Percentiles rank a stretch among this genome's conserved stretches.
phyloP scores from a whole-genome alignment of 495 filamentous ascomycete genomes.

The Trichoderma orchidacearum region DNA sequence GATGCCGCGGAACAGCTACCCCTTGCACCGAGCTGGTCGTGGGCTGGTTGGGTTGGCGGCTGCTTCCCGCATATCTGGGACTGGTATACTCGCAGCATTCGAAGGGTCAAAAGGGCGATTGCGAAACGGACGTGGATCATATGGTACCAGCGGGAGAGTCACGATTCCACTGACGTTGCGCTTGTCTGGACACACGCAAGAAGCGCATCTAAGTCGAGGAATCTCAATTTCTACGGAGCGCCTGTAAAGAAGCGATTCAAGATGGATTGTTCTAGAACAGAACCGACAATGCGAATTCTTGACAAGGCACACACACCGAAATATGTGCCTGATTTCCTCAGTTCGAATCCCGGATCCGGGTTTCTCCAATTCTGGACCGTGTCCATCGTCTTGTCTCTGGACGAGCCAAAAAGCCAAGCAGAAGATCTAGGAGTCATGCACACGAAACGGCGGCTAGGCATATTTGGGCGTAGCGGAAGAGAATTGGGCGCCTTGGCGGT shows the following conservation, averaged over 20 bases:
- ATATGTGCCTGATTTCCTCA: slow-evolving; percentile 2
- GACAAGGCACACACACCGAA: not conserved
- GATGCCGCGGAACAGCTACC: too few species aligned
- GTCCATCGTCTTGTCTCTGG: not conserved
- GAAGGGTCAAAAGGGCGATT: slow-evolving; percentile 3
- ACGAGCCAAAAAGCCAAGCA: not conserved
- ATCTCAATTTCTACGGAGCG: not conserved
- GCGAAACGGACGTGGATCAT: slow-evolving; percentile 7
- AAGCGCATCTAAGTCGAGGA: not conserved
- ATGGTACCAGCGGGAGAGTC: slow-evolving; percentile 6
- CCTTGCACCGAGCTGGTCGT: slow-evolving; percentile 11
- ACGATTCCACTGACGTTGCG: slow-evolving; percentile 1
- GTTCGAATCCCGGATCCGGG: not conserved
- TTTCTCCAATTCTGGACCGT: slow-evolving; percentile 8
- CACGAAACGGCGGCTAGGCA: not conserved
- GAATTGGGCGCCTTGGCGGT: not conserved
- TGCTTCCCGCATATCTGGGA: slow-evolving; percentile 5
- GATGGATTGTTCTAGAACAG: not conserved
- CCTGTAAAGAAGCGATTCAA: not conserved
- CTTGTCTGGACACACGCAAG: not conserved
- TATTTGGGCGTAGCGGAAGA: not conserved
- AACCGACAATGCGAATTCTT: not conserved
- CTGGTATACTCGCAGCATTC: slow-evolving; percentile 7
- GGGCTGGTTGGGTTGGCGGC: slow-evolving; percentile 7
- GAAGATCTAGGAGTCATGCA: not conserved